Base-by-base conservation (phyloP, 2,329 filamentous ascomycete species). In the Sporothrix pallida region DNA sequence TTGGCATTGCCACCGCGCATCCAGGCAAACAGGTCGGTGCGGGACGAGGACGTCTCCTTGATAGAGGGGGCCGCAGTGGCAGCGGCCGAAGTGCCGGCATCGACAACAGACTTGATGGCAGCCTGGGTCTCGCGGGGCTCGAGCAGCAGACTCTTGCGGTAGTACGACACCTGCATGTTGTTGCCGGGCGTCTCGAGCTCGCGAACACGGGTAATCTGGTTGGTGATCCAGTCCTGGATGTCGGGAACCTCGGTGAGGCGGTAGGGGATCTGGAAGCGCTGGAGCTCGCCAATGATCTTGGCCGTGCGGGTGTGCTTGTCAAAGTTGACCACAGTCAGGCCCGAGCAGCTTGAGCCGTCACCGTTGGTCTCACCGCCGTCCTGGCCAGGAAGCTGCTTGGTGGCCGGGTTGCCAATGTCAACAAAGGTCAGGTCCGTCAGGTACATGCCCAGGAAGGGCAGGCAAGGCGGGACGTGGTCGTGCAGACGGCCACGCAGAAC, bases 361-460 rank as follows among this genome's bases (percentile, higher is more conserved):
- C 44, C 48, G 46, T 58, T 52, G 46, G 23, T 3, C 80, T 87
- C 81, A 26, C 78, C 77, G 31, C 82, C 82, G 3, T 84, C 80
- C 5, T 81, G 82, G 58, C 80, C 86, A 0, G 89, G 89, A 23
- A 97, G 88, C 78, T 92, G 91, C 78, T 95, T 93, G 2, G 92
- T 95, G 5, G 93, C 89, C 48, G 93, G 92, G 81, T 98, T 98
- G 75, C 96, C 96, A 76, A 95, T 94, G 80, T 98, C 94, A 72
- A 97, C 92, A 82, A 99, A 98, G 0, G 95, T 98, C 52, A 99
- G 70, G 58, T 99, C 96, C 0, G 96, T 99, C 54, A 99, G 86
- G 81, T 98, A 98, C 83, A 97, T 97, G 76, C 96, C 96, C 2
- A 99, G 89, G 81, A 98, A 99, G 0, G 96, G 96, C 71, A 99